phyloP scores from a whole-genome alignment of 352 stramenopile genomes.

The Aphanomyces euteiches region DNA sequence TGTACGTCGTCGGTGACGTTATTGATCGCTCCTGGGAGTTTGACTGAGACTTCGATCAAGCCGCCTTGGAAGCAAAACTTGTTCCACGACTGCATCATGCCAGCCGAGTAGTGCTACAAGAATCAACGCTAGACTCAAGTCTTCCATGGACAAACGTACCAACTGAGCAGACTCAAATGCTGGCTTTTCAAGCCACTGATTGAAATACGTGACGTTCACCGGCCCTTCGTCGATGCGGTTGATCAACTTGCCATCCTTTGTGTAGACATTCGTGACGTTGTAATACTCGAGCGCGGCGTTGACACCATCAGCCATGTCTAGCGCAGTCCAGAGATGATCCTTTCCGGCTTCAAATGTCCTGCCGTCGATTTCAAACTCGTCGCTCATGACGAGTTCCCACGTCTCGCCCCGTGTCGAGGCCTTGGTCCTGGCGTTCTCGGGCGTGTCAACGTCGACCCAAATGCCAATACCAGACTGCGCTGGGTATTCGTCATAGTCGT shows the following conservation, averaged over 20 bases:
- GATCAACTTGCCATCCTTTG: constrained; percentile 56
- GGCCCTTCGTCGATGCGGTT: constrained; percentile 58
- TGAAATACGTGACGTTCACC: constrained; percentile 57
- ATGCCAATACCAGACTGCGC: constrained; percentile 43
- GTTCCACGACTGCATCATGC: constrained; percentile 87
- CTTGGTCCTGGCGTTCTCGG: constrained; percentile 44
- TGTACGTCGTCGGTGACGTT: constrained; percentile 33
- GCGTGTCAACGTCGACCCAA: constrained; percentile 63
- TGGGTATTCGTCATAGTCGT: neutral
- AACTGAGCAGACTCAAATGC: no score
- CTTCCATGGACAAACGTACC: no score
- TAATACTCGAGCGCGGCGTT: constrained; percentile 63
- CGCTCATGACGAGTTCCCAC: constrained; percentile 64
- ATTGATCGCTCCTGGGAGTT: constrained; percentile 65
- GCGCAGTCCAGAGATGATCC: constrained; percentile 33
- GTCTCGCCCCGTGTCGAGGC: constrained; percentile 46
- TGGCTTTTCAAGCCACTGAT: neutral
- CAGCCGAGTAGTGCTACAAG: constrained; percentile 51
- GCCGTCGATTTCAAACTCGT: constrained; percentile 51
- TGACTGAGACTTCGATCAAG: constrained; percentile 79
- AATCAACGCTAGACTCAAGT: no score
- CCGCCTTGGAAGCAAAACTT: constrained; percentile 94
- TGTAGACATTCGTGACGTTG: constrained; percentile 61
- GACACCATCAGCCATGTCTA: constrained; percentile 67
- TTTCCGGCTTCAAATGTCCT: constrained; percentile 48